Evolutionary conservation across 495 filamentous ascomycete genomes (phyloP).

Genomic region (Ascodesmis nigricans): DNA sequence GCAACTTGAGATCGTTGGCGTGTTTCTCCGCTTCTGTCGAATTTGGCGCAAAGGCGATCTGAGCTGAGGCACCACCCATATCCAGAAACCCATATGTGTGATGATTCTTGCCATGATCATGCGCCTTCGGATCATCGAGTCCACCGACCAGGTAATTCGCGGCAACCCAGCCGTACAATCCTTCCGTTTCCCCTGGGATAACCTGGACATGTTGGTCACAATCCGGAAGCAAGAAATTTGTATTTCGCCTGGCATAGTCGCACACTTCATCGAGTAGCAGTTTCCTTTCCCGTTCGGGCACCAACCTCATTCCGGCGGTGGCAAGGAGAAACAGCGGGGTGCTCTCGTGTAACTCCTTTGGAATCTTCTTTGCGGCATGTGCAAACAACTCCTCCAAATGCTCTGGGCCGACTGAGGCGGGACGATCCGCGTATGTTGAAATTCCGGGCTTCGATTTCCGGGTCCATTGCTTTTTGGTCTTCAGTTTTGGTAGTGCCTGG

Average conservation of each 20-base stretch:
- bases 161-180: constrained; percentile 94
- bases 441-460: constrained; percentile 87
- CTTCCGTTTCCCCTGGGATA: constrained; percentile 92
- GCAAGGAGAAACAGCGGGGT: constrained; percentile 90
- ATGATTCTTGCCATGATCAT: constrained; percentile 55
- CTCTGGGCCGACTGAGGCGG: constrained; percentile 53
- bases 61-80: constrained; percentile 93
- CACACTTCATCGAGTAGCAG: constrained; percentile 60
- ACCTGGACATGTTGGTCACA: constrained; percentile 83
- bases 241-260: constrained; percentile 54
- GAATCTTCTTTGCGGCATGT: constrained; percentile 71
- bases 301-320: constrained; percentile 86
- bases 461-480: constrained; percentile 69
- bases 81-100: constrained; percentile 96
- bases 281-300: constrained; percentile 49
- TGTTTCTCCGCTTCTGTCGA: constrained; percentile 75
- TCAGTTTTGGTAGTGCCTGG: constrained; percentile 49
- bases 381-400: constrained; percentile 58
- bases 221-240: constrained; percentile 70
- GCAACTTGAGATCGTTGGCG: constrained; percentile 64
- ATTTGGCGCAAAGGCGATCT: constrained; percentile 95
- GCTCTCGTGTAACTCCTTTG: constrained; percentile 48
- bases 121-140: constrained; percentile 57
- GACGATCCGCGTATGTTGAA: constrained; percentile 64
- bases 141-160: constrained; percentile 94